These are phyloP conservation scores for Phytophthora sansomeana DNA, from an alignment of 352 stramenopile genomes.

Conservation along the genomic window DNA sequence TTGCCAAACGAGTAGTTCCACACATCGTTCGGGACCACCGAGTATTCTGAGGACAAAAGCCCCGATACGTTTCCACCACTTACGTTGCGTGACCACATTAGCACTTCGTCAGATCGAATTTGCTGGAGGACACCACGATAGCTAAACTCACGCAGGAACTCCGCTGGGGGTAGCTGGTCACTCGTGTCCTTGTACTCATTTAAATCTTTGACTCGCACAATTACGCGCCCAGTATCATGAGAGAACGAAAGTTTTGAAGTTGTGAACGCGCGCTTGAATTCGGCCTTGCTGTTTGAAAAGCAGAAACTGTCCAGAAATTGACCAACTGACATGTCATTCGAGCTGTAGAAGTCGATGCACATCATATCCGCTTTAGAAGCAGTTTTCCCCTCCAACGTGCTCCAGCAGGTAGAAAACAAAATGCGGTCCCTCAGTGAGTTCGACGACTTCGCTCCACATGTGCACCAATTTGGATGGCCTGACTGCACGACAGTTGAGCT, in stretches of 20 bases:
- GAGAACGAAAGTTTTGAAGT: conserved; percentile 87
- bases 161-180: conserved; percentile 55
- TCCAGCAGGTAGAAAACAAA: conserved; percentile 89
- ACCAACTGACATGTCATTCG: conserved; percentile 84
- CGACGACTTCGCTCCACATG: conserved; percentile 70
- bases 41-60: conserved; percentile 63
- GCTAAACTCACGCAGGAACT: conserved; percentile 69
- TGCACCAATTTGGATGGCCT: conserved; percentile 52
- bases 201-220: conserved; percentile 75
- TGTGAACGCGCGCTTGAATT: conserved; percentile 84
- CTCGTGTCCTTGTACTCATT: conserved; percentile 73
- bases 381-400: conserved; percentile 72
- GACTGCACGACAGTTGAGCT: conserved; percentile 43
- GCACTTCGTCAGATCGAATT: conserved; percentile 66
- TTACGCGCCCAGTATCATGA: conserved; percentile 80
- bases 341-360: conserved; percentile 90
- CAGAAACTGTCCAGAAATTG: conserved; percentile 87
- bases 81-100: conserved; percentile 73
- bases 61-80: conserved; percentile 20
- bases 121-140: conserved; percentile 66
- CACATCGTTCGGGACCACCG: conserved; percentile 65
- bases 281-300: conserved; percentile 68
- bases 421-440: conserved; percentile 71
- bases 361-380: conserved; percentile 89
- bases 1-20: conserved; percentile 92